Base-by-base conservation (phyloP, 805 yeast species). In the Starmerella scarabaei region DNA sequence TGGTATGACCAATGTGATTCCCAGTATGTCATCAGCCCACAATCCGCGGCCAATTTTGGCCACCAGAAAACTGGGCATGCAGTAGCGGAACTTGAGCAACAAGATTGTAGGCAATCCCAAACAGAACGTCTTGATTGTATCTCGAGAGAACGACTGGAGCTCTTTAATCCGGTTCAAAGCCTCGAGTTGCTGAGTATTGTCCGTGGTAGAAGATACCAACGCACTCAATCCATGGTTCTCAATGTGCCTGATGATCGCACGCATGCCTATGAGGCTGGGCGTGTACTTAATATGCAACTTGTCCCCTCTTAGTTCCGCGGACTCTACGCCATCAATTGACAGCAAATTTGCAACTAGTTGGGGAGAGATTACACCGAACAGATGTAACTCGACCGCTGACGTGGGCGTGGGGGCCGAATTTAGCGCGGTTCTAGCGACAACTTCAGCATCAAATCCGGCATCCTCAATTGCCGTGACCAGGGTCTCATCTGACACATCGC, bases 141-240 rank as follows among this genome's bases (percentile, higher is more conserved):
- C 75, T 8, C 57, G 47, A 43, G 67, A 69, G 93, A 95, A 91
- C 52, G 69, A 73, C 37, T 64, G 61, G 33, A 82, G 76, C 47
- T 88, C 96, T 49, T 76, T 73, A 7, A 71, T 66, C 49, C 81
- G 75, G 1, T 82, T 67, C 21, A 91, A 63, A 1, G 80, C 57
- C 30, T 71, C 74, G 30, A 88, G 55, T 58, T 91, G 97, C 3
- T 80, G 66, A 3, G 73, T 58, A 47, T 72, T 73, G 55, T 79
- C 82, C 4, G 77, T 54, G 37, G 53, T 60, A 24, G 62, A 52
- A 15, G 64, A 59, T 4, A 70, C 60, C 3, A 63, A 48, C 8
- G 80, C 83, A 29, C 68, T 70, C 42, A 75, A 68, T 1, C 77
- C 77, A 9, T 64, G 55, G 28, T 66, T 68, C 37, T 66, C 66